Evolutionary conservation across 768 basidiomycete species (phyloP).

Genomic region (Auricularia cornea): DNA sequence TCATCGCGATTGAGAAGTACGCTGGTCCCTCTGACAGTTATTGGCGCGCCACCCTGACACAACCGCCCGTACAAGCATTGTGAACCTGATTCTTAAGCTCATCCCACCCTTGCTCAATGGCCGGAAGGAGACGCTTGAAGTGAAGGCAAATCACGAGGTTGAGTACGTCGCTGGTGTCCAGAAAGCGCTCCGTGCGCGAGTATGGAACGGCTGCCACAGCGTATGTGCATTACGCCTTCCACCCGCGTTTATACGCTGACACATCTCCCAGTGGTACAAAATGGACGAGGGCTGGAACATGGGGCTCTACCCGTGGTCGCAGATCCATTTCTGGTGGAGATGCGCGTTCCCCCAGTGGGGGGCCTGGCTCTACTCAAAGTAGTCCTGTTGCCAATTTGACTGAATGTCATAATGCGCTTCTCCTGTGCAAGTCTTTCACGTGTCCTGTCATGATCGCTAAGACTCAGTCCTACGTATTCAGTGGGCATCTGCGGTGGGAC

Average conservation of each 20-base stretch:
- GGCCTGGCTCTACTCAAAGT: neutral
- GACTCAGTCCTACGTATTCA: too few species aligned
- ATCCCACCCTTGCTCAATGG: neutral
- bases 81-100: neutral
- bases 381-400: too few species aligned
- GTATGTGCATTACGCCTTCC: neutral
- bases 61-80: neutral
- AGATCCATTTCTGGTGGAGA: neutral
- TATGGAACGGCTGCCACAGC: neutral
- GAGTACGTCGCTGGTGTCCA: neutral
- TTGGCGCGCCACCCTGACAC: too few species aligned
- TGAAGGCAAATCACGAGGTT: neutral
- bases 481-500: too few species aligned
- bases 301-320: neutral
- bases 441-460: too few species aligned
- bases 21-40: too few species aligned
- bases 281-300: neutral
- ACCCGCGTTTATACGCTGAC: neutral
- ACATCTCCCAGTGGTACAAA: neutral
- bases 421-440: too few species aligned
- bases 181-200: neutral
- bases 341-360: neutral
- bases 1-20: conserved; percentile 12
- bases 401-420: too few species aligned
- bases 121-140: neutral